Conservation (phyloP, 129 eudicot species). For the Chrysanthemum seticuspe region DNA sequence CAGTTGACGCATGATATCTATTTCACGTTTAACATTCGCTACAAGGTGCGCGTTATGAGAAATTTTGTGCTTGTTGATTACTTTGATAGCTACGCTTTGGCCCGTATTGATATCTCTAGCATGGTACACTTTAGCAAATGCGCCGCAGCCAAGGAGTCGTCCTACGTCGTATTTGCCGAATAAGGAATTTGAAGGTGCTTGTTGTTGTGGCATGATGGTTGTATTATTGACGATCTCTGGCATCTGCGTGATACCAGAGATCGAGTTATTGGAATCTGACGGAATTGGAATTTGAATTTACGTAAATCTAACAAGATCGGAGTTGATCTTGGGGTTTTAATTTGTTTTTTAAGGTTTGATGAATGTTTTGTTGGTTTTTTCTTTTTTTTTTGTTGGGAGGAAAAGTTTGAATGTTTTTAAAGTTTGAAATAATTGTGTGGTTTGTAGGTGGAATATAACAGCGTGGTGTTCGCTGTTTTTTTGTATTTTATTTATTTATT, state of each 20-base stretch:
- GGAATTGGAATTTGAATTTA: too few relatives aligned
- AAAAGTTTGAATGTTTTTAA: conserved; percentile 23
- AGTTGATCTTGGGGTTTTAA: too few relatives aligned
- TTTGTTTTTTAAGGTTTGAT: too few relatives aligned
- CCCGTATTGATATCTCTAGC: conserved; percentile 57
- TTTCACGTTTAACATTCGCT: conserved; percentile 65
- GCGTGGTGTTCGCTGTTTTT: conserved; percentile 19
- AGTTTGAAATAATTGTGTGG: conserved; percentile 15
- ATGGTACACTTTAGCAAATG: conserved; percentile 80
- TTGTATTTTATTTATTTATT: not conserved
- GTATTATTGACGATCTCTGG: conserved; percentile 20
- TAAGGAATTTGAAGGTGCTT: conserved; percentile 21
- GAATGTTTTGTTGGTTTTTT: too few relatives aligned
- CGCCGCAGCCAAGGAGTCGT: conserved; percentile 73
- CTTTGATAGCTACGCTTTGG: conserved; percentile 72
- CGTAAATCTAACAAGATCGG: not conserved
- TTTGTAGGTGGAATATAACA: conserved; percentile 8
- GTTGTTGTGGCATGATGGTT: conserved; percentile 18
- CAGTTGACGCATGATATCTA: conserved; percentile 54
- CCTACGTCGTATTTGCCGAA: conserved; percentile 75
- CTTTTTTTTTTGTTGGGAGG: conserved; percentile 2
- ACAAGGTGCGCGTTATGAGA: conserved; percentile 27
- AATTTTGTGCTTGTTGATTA: conserved; percentile 55
- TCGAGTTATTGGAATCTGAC: conserved; percentile 10
- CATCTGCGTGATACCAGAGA: conserved; percentile 30